Conservation (phyloP, 139 green algal genomes). For the Chlorella sp. region DNA sequence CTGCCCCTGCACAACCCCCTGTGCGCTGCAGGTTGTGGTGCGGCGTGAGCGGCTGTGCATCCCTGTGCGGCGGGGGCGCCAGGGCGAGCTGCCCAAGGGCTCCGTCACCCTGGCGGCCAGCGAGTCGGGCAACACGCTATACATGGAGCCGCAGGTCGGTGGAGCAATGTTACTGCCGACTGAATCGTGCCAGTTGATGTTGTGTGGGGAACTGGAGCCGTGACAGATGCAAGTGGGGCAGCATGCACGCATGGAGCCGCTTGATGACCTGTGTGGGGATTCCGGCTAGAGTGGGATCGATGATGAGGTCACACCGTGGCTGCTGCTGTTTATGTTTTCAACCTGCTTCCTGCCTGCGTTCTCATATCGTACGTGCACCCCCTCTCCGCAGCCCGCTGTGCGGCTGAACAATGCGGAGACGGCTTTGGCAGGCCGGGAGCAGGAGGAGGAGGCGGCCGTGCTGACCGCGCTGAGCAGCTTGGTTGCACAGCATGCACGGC, state of each 20-base stretch:
- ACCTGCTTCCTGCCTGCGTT: no score
- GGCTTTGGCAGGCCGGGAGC: conserved; percentile 66
- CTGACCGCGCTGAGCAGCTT: conserved; percentile 57
- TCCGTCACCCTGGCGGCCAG: conserved; percentile 65
- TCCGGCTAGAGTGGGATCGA: no score
- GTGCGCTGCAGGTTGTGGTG: conserved; percentile 54
- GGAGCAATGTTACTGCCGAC: no score
- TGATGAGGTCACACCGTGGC: no score
- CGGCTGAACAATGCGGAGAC: conserved; percentile 86
- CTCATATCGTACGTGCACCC: no score
- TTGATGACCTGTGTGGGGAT: no score
- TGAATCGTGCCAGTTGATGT: no score
- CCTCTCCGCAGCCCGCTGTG: conserved; percentile 54
- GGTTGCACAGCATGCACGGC: conserved; percentile 23
- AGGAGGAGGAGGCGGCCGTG: conserved; percentile 66
- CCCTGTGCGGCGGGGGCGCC: conserved; percentile 60
- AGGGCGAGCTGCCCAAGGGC: conserved; percentile 78
- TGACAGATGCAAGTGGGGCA: no score
- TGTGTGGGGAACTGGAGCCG: no score
- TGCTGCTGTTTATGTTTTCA: no score
- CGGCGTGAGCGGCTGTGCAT: conserved; percentile 60
- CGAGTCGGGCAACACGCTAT: conserved; percentile 80
- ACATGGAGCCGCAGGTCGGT: conserved; percentile 77
- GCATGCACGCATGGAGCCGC: no score
- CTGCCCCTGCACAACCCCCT: not conserved